Base-by-base conservation (phyloP, 2,329 filamentous ascomycete genomes). In the Alternaria hordeiaustralica region DNA sequence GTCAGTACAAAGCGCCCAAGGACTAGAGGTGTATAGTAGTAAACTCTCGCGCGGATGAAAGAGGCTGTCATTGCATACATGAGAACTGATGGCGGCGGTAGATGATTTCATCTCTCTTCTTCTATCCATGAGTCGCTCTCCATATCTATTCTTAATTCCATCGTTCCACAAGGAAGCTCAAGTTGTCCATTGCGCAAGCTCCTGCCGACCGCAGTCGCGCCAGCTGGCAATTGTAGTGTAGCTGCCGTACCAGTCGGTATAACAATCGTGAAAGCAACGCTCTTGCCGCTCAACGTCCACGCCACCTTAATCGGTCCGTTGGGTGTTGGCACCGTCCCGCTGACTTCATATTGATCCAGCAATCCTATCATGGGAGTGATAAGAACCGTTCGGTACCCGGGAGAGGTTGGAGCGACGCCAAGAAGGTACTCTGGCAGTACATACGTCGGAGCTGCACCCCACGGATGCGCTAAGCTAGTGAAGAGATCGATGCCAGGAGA, bases 381-480 rank as follows among this genome's bases (percentile, higher is more conserved):
- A 2, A 57, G 21, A 49, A 69, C 61, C 5, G 18, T 65, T 18
- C 47, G 12, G 53, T 70, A 72, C 1, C 67, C 65, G 13, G 69
- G 44, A 21, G 56, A 50, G 5, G 28, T 63, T 2, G 67, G 45
- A 13, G 44, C 25, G 3, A 72, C 58, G n/a, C 70, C 69, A 1
- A 65, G 50, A n/a, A 71, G 43, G 43, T 72, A 70, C 41, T 70
- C 69, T 2, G 63, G 58, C 18, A 85, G 58, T 3, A 84, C 67
- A 49, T 84, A 85, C 8, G 82, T 84, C 2, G 82, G 79, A 6
- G 82, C 82, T 1, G 78, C 81, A 30, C 82, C 80, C 83, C 82
- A 85, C 0, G 82, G 82, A 62, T 84, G 83, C 2, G 75, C 71
- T 1, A 83, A 68, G 45, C 79, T 82, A 2, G 83, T 85, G 67